Conservation (phyloP, 306 rosid species). For the Medicago arabica region DNA sequence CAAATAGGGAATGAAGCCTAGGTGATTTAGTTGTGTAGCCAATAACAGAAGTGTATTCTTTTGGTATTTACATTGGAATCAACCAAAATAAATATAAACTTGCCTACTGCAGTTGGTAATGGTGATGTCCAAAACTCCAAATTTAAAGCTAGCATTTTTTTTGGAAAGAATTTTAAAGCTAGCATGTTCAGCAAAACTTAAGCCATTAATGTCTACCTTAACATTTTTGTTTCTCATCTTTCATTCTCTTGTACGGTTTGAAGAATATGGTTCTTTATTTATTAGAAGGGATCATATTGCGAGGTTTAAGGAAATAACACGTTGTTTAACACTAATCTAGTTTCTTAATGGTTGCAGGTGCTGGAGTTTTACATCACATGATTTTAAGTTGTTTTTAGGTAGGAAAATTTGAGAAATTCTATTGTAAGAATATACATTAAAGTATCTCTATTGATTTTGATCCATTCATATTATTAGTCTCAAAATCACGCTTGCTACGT, state of each 20-base stretch:
- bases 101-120: neutral
- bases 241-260: slow-evolving; percentile 3
- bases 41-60: neutral
- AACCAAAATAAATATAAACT: neutral
- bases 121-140: slow-evolving; percentile 14
- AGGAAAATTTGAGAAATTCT: slow-evolving; percentile 33
- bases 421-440: slow-evolving; percentile 26
- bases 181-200: neutral
- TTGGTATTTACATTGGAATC: slow-evolving; percentile 24
- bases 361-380: slow-evolving; percentile 24
- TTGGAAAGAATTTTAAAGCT: no score
- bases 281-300: slow-evolving; percentile 5
- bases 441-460: slow-evolving; percentile 7
- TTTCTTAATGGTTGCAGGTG: slow-evolving; percentile 38
- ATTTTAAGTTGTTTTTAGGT: slow-evolving; percentile 33
- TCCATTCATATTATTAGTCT: slow-evolving; percentile 18
- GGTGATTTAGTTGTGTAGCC: neutral
- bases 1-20: neutral
- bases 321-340: neutral
- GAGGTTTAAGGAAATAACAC: slow-evolving; percentile 2
- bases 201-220: slow-evolving; percentile 10
- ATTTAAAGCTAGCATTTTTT: slow-evolving; percentile 7
- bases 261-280: slow-evolving; percentile 21
- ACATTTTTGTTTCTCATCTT: slow-evolving; percentile 6
- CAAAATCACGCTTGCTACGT: slow-evolving; percentile 26